Evolutionary conservation across 2,329 filamentous ascomycete species (phyloP).

Genomic region (Ascochyta viciae-villosae): DNA sequence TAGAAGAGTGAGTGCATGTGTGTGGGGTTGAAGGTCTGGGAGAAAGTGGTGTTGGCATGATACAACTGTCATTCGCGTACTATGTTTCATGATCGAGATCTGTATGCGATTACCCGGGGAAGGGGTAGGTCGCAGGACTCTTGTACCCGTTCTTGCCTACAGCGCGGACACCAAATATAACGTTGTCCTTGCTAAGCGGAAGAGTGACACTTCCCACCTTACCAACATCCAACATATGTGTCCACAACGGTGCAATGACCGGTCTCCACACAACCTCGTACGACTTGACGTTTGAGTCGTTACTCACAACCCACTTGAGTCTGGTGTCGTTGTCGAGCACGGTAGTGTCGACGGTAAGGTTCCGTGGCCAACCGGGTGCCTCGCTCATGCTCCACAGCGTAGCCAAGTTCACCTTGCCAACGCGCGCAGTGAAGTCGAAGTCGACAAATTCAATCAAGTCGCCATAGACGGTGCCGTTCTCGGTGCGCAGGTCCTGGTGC

Average conservation of each 20-base stretch:
- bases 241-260: slow-evolving; percentile 60
- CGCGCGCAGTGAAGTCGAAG: slow-evolving; percentile 61
- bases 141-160: slow-evolving; percentile 60
- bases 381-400: slow-evolving; percentile 62
- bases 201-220: slow-evolving; percentile 56
- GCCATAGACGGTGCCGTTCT: slow-evolving; percentile 61
- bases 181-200: slow-evolving; percentile 63
- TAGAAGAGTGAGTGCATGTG: no score
- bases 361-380: slow-evolving; percentile 58
- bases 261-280: slow-evolving; percentile 66
- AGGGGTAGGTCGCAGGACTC: slow-evolving; percentile 57
- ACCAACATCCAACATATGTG: slow-evolving; percentile 58
- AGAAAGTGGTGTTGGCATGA: no score
- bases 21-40: no score
- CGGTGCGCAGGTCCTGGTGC: slow-evolving; percentile 61
- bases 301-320: slow-evolving; percentile 57
- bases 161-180: slow-evolving; percentile 63
- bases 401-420: slow-evolving; percentile 63
- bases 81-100: no score
- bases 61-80: no score
- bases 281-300: slow-evolving; percentile 51
- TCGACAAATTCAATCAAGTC: slow-evolving; percentile 65
- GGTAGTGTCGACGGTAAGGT: slow-evolving; percentile 59
- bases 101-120: slow-evolving; percentile 37
- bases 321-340: slow-evolving; percentile 58